These are phyloP conservation scores for Aspergillus carlsbadensis DNA, from an alignment of 495 filamentous ascomycete species.

Conservation along the genomic window DNA sequence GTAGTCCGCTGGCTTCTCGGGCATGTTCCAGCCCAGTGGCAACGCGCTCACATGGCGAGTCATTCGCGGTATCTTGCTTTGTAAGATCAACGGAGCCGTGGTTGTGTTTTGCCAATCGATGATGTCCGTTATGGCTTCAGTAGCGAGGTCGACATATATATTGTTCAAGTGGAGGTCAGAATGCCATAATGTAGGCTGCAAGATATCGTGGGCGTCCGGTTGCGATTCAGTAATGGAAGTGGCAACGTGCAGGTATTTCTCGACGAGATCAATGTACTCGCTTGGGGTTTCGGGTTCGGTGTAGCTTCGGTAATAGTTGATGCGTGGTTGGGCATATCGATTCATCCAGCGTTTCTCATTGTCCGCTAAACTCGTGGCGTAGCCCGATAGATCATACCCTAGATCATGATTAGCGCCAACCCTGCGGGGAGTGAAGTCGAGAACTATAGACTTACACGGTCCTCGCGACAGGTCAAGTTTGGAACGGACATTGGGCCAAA, in stretches of 20 bases:
- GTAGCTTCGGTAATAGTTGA: neutral
- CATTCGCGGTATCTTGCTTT: slow-evolving; percentile 1
- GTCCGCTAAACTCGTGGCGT: neutral
- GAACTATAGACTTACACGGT: slow-evolving; percentile 1
- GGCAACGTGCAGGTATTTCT: slow-evolving; percentile 1
- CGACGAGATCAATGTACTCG: neutral
- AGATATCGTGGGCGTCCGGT: neutral
- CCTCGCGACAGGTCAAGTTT: neutral
- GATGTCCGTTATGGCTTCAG: neutral
- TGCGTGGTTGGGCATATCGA: slow-evolving; percentile 1
- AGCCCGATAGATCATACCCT: neutral
- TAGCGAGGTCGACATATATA: neutral
- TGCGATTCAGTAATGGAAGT: neutral
- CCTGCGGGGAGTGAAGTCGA: neutral
- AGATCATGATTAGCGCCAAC: neutral
- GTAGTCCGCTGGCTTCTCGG: neutral
- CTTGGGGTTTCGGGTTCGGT: neutral
- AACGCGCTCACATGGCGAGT: neutral
- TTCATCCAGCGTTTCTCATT: neutral
- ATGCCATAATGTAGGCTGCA: slow-evolving; percentile 1
- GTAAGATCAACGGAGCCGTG: neutral
- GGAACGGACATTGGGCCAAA: slow-evolving; percentile 2
- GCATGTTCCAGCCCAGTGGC: neutral
- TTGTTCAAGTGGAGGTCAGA: neutral
- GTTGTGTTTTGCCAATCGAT: slow-evolving; percentile 1